Evolutionary conservation across 164 flowering plant genomes (phyloP).

Genomic region (Magnolia sinica): DNA sequence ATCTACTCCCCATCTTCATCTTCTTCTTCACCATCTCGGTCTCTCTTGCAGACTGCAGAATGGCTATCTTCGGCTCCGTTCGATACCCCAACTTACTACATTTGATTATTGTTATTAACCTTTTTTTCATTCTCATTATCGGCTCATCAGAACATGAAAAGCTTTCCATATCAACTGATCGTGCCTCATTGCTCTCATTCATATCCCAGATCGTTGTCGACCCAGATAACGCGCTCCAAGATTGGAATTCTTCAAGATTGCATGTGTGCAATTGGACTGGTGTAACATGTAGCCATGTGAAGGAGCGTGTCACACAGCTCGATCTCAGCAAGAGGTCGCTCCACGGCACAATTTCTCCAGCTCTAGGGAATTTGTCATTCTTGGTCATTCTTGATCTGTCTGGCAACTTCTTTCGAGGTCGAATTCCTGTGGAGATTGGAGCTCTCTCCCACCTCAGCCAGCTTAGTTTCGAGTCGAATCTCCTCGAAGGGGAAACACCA

Average conservation of each 20-base stretch:
- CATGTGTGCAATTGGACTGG: slow-evolving; percentile 81
- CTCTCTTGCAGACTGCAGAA: background rate
- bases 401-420: slow-evolving; percentile 55
- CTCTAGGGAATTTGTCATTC: slow-evolving; percentile 47
- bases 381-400: slow-evolving; percentile 68
- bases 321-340: slow-evolving; percentile 52
- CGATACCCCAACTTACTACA: background rate
- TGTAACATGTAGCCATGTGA: slow-evolving; percentile 39
- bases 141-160: slow-evolving; percentile 7
- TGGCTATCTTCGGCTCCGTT: background rate
- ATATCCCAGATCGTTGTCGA: slow-evolving; percentile 43
- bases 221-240: slow-evolving; percentile 40
- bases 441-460: slow-evolving; percentile 41
- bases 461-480: slow-evolving; percentile 60
- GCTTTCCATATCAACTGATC: slow-evolving; percentile 23
- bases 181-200: slow-evolving; percentile 53
- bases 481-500: slow-evolving; percentile 61
- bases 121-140: background rate
- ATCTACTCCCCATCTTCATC: background rate
- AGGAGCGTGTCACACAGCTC: slow-evolving; percentile 39
- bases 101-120: background rate
- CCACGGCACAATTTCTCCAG: slow-evolving; percentile 59
- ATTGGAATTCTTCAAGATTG: slow-evolving; percentile 49
- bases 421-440: slow-evolving; percentile 62
- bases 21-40: background rate